phyloP scores from a whole-genome alignment of 192 early-diverging fungal species.

The Backusella circina region DNA sequence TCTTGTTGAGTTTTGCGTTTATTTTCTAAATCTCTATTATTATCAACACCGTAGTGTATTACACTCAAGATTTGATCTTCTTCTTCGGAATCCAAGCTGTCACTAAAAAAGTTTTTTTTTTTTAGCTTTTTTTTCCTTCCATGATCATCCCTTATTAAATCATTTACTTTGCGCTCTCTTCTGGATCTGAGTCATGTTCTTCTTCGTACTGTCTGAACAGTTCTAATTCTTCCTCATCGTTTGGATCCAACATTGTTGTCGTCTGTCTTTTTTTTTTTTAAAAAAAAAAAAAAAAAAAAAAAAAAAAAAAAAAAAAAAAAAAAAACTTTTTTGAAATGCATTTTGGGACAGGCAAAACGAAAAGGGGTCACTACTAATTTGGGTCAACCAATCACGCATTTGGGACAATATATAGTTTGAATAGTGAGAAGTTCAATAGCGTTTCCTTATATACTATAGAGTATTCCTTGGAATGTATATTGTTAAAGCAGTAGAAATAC shows the following conservation, averaged over 20 bases:
- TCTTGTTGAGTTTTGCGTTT: background rate
- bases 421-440: too few species aligned
- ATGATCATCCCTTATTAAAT: background rate
- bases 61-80: slow-evolving; percentile 9
- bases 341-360: background rate
- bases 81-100: background rate
- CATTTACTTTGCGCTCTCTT: background rate
- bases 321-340: background rate
- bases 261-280: too few species aligned
- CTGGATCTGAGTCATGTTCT: background rate
- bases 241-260: background rate
- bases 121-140: background rate
- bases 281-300: background rate
- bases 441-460: too few species aligned
- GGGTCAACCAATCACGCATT: too few species aligned
- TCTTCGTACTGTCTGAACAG: background rate
- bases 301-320: background rate
- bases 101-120: background rate
- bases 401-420: too few species aligned
- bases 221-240: background rate
- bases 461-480: too few species aligned
- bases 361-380: background rate
- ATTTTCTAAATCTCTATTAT: background rate
- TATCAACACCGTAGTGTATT: background rate
- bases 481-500: too few species aligned